A percentile compares a stretch with the other conserved stretches of the same genome.
These are phyloP conservation scores for Chimonanthus salicifolius DNA, from an alignment of 164 flowering plant species.

Conservation along the genomic window DNA sequence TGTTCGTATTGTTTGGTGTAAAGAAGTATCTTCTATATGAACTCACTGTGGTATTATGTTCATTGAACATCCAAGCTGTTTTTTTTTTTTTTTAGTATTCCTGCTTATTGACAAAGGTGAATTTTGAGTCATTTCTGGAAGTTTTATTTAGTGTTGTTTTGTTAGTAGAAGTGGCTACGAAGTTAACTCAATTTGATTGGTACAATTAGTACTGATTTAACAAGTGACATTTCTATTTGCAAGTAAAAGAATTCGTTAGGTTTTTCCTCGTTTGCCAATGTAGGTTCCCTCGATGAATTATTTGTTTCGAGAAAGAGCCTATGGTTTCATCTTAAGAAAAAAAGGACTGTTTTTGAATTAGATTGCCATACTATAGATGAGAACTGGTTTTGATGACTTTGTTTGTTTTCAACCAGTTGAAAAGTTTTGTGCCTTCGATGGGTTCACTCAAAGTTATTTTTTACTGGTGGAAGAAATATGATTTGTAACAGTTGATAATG, in stretches of 20 bases:
- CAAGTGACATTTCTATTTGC: not conserved
- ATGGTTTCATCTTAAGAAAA: too few relatives aligned
- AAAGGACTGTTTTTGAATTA: not conserved
- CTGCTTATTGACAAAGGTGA: not conserved
- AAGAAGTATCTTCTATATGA: not conserved
- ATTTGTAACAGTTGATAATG: not conserved
- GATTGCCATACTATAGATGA: not conserved
- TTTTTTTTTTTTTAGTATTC: not conserved
- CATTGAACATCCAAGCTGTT: not conserved
- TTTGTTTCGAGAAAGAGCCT: not conserved
- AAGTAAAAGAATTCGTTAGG: not conserved
- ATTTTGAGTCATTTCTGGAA: not conserved
- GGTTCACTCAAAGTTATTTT: not conserved
- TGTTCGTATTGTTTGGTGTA: not conserved
- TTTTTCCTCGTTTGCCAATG: not conserved
- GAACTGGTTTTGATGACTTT: not conserved
- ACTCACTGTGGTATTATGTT: not conserved
- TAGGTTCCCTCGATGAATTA: too few relatives aligned
- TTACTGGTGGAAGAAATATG: too few relatives aligned
- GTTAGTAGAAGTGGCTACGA: not conserved
- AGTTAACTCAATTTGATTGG: not conserved
- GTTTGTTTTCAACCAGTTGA: not conserved
- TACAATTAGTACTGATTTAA: too few relatives aligned
- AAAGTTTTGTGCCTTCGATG: not conserved
- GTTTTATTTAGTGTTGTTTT: not conserved